Evolutionary conservation across 768 basidiomycete species (phyloP), one percentile per base, ranked within the genome.

Genomic region (Russula sp.): DNA sequence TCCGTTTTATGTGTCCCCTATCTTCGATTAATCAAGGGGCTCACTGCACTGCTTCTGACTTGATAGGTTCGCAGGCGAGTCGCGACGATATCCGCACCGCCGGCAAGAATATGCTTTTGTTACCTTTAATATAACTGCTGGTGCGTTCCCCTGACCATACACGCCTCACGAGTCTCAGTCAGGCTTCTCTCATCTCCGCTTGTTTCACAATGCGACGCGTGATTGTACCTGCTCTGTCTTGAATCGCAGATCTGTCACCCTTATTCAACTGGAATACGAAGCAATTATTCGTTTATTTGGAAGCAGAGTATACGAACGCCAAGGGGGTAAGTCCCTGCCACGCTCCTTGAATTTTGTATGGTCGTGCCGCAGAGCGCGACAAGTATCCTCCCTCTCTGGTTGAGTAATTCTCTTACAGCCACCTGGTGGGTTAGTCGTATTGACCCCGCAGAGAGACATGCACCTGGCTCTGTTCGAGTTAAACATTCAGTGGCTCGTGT

Each of bases 251-350:
- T 75, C 78, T 96, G 5, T 77, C 82, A 9, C 84, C 94, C 13
- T 78, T 96, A 35, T 96, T 94, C 76, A 78, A 94, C 75, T 96
- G 93, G 93, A 96, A 96, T 74, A 95, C 94, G n/a, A 96, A 96
- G 74, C 94, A 96, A 71, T 71, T 96, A 11, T 95, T 96, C 73
- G 73, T 95, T 13, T 94, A 91, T 70, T 81, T 96, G 39, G 83
- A 86, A 68, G 94, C 90, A 0, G 91, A 95, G 72, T 95, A 94
- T 71, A 79, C 79, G 39, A 89, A 86, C 59, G 73, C 79, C 0
- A 76, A 87, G 73, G 85, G 90, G 52, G 93, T 93, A 71, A 76
- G 89, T 74, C 20, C 22, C 51, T 18, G 34, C 18, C 52, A 53
- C 8, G 2, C 42, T 69, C 44, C 22, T 5, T n/a, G 14, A 51